Percentiles rank a stretch among this genome's conserved stretches.
Evolutionary conservation across 2,329 filamentous ascomycete genomes (phyloP).

Genomic region (Cordyceps farinosa): DNA sequence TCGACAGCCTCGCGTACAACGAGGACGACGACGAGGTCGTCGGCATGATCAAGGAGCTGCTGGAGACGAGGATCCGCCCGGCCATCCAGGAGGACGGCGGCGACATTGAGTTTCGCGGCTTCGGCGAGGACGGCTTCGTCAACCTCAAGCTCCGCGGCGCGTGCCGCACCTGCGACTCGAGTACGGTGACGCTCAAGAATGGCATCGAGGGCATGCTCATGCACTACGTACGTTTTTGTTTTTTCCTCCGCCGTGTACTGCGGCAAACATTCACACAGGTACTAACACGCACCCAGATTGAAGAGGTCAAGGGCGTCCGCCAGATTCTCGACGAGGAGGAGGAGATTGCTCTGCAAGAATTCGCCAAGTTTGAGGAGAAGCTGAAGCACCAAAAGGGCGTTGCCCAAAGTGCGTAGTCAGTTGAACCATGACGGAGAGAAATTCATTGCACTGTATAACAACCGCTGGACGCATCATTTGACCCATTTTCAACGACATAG

Average conservation of each 20-base stretch:
- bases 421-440: neutral
- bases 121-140: constrained; percentile 72
- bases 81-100: constrained; percentile 97
- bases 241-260: neutral
- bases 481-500: neutral
- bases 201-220: constrained; percentile 98
- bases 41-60: constrained; percentile 96
- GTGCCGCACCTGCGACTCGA: constrained; percentile 93
- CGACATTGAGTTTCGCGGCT: constrained; percentile 93
- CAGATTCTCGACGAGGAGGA: constrained; percentile 92
- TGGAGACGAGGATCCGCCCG: constrained; percentile 91
- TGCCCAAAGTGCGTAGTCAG: constrained; percentile 9
- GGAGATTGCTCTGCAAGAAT: constrained; percentile 80
- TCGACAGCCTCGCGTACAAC: constrained; percentile 75
- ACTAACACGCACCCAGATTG: constrained; percentile 60
- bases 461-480: neutral
- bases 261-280: neutral
- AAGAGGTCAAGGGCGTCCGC: constrained; percentile 89
- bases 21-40: constrained; percentile 93
- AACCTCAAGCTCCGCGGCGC: constrained; percentile 83
- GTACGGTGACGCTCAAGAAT: constrained; percentile 94
- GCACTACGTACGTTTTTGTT: constrained; percentile 69
- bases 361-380: constrained; percentile 92
- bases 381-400: constrained; percentile 51
- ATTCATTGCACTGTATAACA: constrained; percentile 1